Percentiles rank a stretch among this genome's conserved stretches.
Evolutionary conservation across 78 protist genomes (phyloP).

Genomic region (Dictyostelium brefeldianum): DNA sequence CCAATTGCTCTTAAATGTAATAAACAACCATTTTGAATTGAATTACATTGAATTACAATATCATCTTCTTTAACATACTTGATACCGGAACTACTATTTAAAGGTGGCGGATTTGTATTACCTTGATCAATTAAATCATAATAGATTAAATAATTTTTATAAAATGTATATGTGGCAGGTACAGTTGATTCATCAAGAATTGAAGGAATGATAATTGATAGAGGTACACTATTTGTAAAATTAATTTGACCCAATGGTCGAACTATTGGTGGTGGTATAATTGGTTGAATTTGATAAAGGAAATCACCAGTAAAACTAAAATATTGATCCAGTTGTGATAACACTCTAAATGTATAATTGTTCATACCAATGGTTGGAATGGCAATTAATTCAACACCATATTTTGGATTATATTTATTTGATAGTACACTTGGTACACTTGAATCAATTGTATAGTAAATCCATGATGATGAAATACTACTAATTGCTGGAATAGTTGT

Average conservation of each 20-base stretch:
- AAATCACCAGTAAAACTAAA: neutral
- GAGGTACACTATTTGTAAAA: constrained; percentile 3
- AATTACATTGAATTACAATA: neutral
- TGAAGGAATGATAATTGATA: neutral
- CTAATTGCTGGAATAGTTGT: neutral
- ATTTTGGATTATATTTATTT: constrained; percentile 19
- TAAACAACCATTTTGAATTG: neutral
- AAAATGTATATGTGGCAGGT: neutral
- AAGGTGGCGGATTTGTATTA: neutral
- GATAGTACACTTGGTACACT: neutral
- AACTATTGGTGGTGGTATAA: constrained; percentile 22
- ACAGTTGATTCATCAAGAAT: neutral
- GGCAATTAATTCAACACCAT: neutral
- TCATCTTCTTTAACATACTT: neutral
- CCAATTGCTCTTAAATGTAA: constrained; percentile 21
- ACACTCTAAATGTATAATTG: neutral
- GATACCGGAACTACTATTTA: neutral
- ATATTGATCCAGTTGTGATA: constrained; percentile 1
- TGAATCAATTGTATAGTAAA: neutral
- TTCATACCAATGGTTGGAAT: constrained; percentile 12
- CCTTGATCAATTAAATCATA: constrained; percentile 23
- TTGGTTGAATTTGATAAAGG: constrained; percentile 8
- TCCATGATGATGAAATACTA: constrained; percentile 33
- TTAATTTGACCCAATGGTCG: neutral
- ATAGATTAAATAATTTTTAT: constrained; percentile 4